A percentile compares a stretch with the other conserved stretches of the same genome.
These are phyloP conservation scores for Botrytis paeoniae DNA, from an alignment of 2,329 filamentous ascomycete genomes.

Conservation along the genomic window DNA sequence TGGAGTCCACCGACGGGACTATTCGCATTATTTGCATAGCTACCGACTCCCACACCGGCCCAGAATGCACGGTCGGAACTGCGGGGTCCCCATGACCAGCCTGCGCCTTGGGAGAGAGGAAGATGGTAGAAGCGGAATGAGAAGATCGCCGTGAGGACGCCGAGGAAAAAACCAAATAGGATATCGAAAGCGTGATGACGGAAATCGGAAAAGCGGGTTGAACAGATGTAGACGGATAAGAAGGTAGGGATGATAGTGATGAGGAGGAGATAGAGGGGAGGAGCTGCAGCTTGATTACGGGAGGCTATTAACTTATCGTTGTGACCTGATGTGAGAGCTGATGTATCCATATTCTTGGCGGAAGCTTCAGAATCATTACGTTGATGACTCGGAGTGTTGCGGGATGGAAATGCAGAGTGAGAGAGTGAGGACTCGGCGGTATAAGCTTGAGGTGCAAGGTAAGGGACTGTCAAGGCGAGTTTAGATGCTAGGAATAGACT, in stretches of 20 bases:
- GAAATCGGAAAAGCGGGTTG: slow-evolving; percentile 83
- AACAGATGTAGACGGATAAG: slow-evolving; percentile 75
- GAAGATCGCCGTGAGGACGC: slow-evolving; percentile 66
- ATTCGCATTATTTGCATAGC: slow-evolving; percentile 35
- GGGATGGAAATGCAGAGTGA: slow-evolving; percentile 73
- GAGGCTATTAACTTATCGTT: slow-evolving; percentile 46
- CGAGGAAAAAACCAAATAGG: slow-evolving; percentile 78
- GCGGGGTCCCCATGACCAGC: slow-evolving; percentile 86
- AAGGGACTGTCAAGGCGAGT: slow-evolving; percentile 71
- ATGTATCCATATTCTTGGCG: slow-evolving; percentile 12
- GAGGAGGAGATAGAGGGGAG: slow-evolving; percentile 74
- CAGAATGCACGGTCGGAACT: slow-evolving; percentile 72
- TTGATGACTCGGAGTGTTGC: slow-evolving; percentile 37
- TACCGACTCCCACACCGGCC: slow-evolving; percentile 59
- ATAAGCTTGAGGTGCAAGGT: slow-evolving; percentile 52
- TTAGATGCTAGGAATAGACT: slow-evolving; percentile 84
- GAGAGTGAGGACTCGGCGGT: slow-evolving; percentile 46
- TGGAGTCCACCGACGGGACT: slow-evolving; percentile 15
- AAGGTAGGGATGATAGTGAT: slow-evolving; percentile 69
- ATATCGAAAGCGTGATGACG: slow-evolving; percentile 93
- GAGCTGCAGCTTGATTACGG: slow-evolving; percentile 74
- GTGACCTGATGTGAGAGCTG: slow-evolving; percentile 29
- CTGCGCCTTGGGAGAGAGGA: slow-evolving; percentile 72
- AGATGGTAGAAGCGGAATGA: slow-evolving; percentile 85
- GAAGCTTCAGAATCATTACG: neutral